Conservation (phyloP, 768 basidiomycete genomes). For the Erythrobasidium yunnanense region DNA sequence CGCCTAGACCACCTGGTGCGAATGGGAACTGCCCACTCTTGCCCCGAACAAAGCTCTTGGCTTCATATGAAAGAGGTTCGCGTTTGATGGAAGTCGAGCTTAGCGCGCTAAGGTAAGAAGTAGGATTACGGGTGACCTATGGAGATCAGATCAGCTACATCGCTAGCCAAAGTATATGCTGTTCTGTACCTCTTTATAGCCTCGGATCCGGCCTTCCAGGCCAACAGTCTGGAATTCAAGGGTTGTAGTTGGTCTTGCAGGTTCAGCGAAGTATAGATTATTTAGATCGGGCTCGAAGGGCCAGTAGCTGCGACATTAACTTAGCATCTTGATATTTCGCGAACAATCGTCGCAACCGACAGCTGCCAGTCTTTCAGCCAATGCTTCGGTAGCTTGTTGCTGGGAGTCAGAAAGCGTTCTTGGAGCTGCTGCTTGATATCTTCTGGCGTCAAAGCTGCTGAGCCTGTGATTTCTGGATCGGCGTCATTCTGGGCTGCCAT, state of each 20-base stretch:
- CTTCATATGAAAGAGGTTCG: slow-evolving; percentile 60
- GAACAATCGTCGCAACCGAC: slow-evolving; percentile 46
- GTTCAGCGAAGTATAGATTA: slow-evolving; percentile 51
- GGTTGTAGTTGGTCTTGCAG: slow-evolving; percentile 63
- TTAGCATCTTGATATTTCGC: background rate
- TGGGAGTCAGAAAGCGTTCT: slow-evolving; percentile 60
- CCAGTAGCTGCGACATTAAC: background rate
- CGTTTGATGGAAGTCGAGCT: slow-evolving; percentile 77
- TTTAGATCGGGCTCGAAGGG: background rate
- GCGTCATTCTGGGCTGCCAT: background rate
- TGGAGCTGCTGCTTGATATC: slow-evolving; percentile 51
- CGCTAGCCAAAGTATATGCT: background rate
- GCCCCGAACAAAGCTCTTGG: slow-evolving; percentile 72
- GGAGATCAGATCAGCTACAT: slow-evolving; percentile 42
- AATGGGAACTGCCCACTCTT: slow-evolving; percentile 90
- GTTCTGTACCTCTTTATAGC: slow-evolving; percentile 66
- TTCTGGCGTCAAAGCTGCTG: background rate
- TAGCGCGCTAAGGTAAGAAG: slow-evolving; percentile 39
- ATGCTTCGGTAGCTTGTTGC: slow-evolving; percentile 54
- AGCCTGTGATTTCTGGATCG: background rate
- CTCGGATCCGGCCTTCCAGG: slow-evolving; percentile 64
- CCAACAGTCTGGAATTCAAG: slow-evolving; percentile 66
- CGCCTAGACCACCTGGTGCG: slow-evolving; percentile 82
- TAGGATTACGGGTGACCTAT: slow-evolving; percentile 44
- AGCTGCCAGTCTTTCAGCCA: slow-evolving; percentile 74